Base-by-base conservation (phyloP, 805 yeast genomes). In the Ogataea kodamae region DNA sequence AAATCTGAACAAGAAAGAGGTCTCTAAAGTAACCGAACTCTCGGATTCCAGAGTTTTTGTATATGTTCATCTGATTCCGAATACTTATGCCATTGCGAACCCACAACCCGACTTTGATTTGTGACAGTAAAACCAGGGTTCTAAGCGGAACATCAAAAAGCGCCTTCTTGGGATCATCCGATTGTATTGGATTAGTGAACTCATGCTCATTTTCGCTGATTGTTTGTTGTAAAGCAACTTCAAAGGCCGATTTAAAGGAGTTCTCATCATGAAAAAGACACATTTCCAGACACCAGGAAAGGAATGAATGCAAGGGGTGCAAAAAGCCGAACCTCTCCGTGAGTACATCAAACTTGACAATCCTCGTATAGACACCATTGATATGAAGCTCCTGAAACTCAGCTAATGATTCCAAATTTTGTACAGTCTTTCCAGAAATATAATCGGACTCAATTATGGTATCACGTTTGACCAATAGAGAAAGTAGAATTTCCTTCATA, bases 81-180 rank as follows among this genome's bases (percentile, higher is more conserved):
- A 87, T 78, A 24, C 89, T 81, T 39, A 76, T 72, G 0, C 98
- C 98, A 58, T 90, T 90, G 50, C 97, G 72, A 0, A 90, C 96
- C 97, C 97, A 90, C 37, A 82, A 72, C 0, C 96, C 96, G 0
- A 83, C 78, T 40, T 85, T 81, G 6, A 90, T 83, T 50, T 92
- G 97, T 0, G 96, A 76, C 44, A 86, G 59, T 6, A 85, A 58
- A 0, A 85, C 96, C 18, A 87, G 52, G 0, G 89, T 81, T 37
- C 94, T 68, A 13, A 92, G 56, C 0, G 96, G 82, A 43, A 82
- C 79, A 43, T 87, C 96, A 43, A 81, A 72, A 5, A 81, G 50
- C 8, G 49, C 57, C 30, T 52, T 43, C 8, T 46, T 33, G 14
- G 52, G 48, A 24, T 55, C 59, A 10, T 29, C 48, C 6, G 17